A percentile compares a stretch with the other conserved stretches of the same genome.
phyloP scores from a whole-genome alignment of 73 alveolate genomes.

The Paramecium sexaurelia region DNA sequence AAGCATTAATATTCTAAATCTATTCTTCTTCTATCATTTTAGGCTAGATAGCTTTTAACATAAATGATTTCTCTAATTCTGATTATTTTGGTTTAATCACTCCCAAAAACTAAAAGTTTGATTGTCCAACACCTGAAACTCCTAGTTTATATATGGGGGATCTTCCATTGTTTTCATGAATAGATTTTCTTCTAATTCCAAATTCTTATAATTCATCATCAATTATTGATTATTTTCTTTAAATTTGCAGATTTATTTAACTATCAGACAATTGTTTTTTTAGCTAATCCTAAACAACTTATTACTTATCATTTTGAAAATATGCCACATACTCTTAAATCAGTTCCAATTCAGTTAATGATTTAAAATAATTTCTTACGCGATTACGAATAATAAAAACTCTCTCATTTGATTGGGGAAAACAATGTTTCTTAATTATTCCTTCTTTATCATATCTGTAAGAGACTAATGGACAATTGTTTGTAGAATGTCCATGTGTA shows the following conservation, averaged over 20 bases:
- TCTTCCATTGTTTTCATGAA: slow-evolving; percentile 14
- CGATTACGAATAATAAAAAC: not conserved
- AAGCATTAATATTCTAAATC: slow-evolving; percentile 20
- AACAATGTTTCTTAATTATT: slow-evolving; percentile 28
- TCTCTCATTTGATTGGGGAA: not conserved
- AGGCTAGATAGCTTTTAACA: not conserved
- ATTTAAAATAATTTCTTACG: not conserved
- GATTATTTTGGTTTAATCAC: not conserved
- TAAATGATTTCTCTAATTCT: not conserved
- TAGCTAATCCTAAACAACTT: not conserved
- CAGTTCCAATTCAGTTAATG: not conserved
- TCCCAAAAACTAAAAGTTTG: slow-evolving; percentile 5
- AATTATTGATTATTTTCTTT: not conserved
- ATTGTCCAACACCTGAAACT: not conserved
- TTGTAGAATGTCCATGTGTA: not conserved
- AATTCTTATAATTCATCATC: slow-evolving; percentile 5
- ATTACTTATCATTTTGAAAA: not conserved
- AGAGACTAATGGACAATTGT: not conserved
- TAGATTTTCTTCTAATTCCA: not conserved
- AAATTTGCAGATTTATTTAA: not conserved
- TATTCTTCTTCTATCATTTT: not conserved
- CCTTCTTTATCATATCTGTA: slow-evolving; percentile 4
- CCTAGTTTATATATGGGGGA: not conserved
- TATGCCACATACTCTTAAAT: slow-evolving; percentile 5
- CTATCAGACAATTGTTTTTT: slow-evolving; percentile 11